Evolutionary conservation across 1,139 yeast genomes (phyloP), one percentile per base, ranked within the genome.

Genomic region (Eremothecium cymbalariae): DNA sequence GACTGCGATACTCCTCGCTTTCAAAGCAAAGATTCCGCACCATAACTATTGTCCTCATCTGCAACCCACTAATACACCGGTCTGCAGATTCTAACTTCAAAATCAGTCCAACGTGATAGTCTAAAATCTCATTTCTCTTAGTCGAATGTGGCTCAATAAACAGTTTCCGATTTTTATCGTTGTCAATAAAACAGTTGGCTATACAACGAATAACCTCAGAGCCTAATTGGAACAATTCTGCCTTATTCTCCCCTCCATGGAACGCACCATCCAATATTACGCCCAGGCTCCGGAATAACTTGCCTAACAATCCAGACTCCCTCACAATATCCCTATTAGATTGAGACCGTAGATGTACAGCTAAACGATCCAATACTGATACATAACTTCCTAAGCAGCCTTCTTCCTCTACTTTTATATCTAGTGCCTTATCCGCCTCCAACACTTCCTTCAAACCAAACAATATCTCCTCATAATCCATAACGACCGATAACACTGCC

Each of bases 391-490:
- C 32, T 4, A 46, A 26, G 30, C 37, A 40, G 9, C 36, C 46
- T 3, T 39, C 43, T 12, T 50, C 41, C 15, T 34, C 30, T 1
- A 48, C 18, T 1, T 47, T 45, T 2, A 52, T 29, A 18, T 44
- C 42, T 3, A 32, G 35, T 5, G 46, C 21, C 2, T 41, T 31
- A 2, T 32, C 30, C 3, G 48, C 47, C 28, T 45, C 42, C 5
- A 56, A 18, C 4, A 57, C 28, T 1, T 60, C 59, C 32, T 53
- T 47, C 24, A 57, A 41, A 2, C 49, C 54, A 38, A 48, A 52
- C 9, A 54, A 30, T 13, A 57, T 41, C 11, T 39, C 37, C 31
- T 55, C 59, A 43, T 48, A 56, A 32, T 56, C 59, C 62, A 57
- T 57, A n/a, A 8, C 22, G 22, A 8, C 9, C 22, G 8, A 9